Conservation (phyloP, 176 grass and related monocot species). For the Carex myosuroides region DNA sequence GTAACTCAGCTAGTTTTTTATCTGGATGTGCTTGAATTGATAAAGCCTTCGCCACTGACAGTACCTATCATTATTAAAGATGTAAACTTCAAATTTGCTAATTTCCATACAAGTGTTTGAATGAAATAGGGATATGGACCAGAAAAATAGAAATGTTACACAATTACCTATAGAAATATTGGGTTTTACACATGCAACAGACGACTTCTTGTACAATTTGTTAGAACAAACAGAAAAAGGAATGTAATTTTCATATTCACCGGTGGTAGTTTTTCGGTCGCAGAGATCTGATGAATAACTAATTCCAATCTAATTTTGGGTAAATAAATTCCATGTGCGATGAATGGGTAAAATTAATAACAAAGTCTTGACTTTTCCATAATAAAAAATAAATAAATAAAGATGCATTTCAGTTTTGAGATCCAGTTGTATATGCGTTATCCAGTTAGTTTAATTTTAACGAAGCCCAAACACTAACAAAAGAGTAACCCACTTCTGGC, state of each 20-base stretch:
- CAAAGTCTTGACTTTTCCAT: no score
- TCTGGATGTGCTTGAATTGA: constrained; percentile 98
- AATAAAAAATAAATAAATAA: no score
- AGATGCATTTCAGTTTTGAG: no score
- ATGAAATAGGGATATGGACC: background rate
- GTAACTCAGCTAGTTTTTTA: constrained; percentile 63
- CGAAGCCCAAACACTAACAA: no score
- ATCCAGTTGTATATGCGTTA: no score
- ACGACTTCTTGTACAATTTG: background rate
- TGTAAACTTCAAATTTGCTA: background rate
- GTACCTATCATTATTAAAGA: constrained; percentile 35
- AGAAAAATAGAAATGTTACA: background rate
- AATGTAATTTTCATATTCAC: background rate
- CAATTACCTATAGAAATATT: background rate
- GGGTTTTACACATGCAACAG: background rate
- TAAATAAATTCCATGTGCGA: no score
- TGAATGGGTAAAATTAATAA: no score
- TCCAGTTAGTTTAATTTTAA: no score
- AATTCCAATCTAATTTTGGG: no score
- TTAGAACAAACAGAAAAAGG: background rate
- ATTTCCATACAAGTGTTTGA: background rate
- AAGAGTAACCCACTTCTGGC: no score
- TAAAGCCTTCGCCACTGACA: constrained; percentile 87
- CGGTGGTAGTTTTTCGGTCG: no score
- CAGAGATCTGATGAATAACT: no score